phyloP scores from a whole-genome alignment of 176 grass and related monocot genomes.

The Oryza meridionalis region DNA sequence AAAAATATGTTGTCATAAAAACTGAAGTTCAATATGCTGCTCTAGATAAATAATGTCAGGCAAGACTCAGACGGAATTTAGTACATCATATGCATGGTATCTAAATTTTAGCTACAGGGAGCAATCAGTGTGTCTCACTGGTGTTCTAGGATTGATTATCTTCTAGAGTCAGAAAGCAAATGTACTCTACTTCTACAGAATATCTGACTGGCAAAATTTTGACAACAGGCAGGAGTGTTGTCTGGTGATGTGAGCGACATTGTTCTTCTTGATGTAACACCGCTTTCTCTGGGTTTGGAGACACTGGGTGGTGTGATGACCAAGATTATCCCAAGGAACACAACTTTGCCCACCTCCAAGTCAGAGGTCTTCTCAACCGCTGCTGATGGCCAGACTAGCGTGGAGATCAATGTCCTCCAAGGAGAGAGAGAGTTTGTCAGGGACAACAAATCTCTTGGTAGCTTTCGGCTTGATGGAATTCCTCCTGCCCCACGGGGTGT shows the following conservation, averaged over 20 bases:
- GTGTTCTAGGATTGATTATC: not conserved
- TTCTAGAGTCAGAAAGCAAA: not conserved
- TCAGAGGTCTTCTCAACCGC: conserved; percentile 82
- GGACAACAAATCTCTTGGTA: conserved; percentile 82
- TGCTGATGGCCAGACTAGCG: conserved; percentile 74
- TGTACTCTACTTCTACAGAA: not conserved
- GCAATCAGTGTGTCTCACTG: not conserved
- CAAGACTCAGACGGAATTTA: not conserved
- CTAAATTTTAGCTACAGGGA: not conserved
- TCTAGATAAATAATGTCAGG: not conserved
- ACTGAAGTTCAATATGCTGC: not conserved
- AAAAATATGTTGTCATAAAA: not conserved
- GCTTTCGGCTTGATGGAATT: conserved; percentile 80
- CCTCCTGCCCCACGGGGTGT: conserved; percentile 75
- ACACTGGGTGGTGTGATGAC: conserved; percentile 86
- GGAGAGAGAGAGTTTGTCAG: conserved; percentile 81
- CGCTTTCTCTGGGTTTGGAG: conserved; percentile 80
- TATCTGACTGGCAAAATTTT: conserved; percentile 15
- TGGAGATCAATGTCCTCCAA: conserved; percentile 83
- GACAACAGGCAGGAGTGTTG: conserved; percentile 67
- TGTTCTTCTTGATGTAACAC: conserved; percentile 80
- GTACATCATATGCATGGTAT: not conserved
- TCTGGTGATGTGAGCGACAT: conserved; percentile 82
- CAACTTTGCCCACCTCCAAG: conserved; percentile 73
- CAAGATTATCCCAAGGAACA: conserved; percentile 81